Evolutionary conservation across 805 yeast genomes (phyloP), one percentile per base, ranked within the genome.

Genomic region (Tetrapisispora pingtungensis): DNA sequence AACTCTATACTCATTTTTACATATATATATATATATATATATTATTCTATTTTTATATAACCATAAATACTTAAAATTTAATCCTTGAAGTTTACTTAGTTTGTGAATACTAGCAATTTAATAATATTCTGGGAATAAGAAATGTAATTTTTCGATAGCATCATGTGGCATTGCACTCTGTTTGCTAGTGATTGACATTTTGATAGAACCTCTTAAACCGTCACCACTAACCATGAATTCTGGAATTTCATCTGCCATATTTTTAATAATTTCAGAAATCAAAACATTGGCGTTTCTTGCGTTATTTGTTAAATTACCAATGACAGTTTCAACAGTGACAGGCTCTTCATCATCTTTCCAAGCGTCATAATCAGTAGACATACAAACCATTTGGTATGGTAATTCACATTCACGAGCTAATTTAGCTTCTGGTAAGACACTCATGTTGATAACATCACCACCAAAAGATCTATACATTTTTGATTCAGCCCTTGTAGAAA

Each of bases 351-450:
- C 78, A 57, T 83, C 95, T 61, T 88, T 84, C 99, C 99, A 93
- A 20, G 98, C 95, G 62, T 93, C 99, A 67, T 93, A 93, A 65
- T 93, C 99, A 3, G 99, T 93, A 1, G 95, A 82, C 99, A 93
- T 93, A 68, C 99, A 93, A 51, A 93, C 76, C 97, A 93, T 93
- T 67, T 90, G 97, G 68, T 93, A 93, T 26, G 95, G 75, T 52
- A 93, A 81, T 67, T 93, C 99, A 37, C 97, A 96, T 68, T 93
- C 99, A 59, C 94, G 78, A 3, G 99, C 98, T 51, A 93, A 75
- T 64, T 93, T 93, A 33, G 95, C 82, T 70, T 93, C 99, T n/a
- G 99, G 99, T 47, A 93, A 67, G 46, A 87, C 93, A 42, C 94
- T 82, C 99, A 93, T 93, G 71, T 93, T 93, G 64, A 93, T 93